Base-by-base conservation (phyloP, 116 monocot genomes). In the Posidonia oceanica region DNA sequence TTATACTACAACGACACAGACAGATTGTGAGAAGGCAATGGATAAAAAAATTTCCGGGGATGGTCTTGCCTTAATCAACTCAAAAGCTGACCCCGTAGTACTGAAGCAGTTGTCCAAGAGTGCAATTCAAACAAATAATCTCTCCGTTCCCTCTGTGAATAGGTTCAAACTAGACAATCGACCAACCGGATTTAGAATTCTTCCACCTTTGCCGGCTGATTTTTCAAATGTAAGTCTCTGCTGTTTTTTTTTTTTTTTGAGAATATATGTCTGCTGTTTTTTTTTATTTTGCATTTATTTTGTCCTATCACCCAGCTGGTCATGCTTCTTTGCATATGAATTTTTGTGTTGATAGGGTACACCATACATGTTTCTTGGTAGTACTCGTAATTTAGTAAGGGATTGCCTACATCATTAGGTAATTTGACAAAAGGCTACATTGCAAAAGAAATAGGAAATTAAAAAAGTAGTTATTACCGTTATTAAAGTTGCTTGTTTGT, bases 171-270 rank as follows among this genome's bases (percentile, higher is more conserved):
- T 83, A 60, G 88, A 98, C 64, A 87, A 87, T 52, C 86, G 77
- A 52, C 80, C 87, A 66, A 83, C 86, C 72, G 83, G 83, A 64
- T 98, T 98, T 77, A 80, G 82, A 78, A 73, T 98, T 68, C 84
- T 98, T 82, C 80, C 98, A 69, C 91, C 94, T 69, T 68, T 98
- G 36, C 93, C 93, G 36, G 61, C 75, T 64, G 90, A 75, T 69
- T 67, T 98, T 75, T 75, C 80, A 48, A 82, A 82, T 85, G 98
- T 98, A 79, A 90, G 85, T 81, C 20, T 21, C 7, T 65, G 36
- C 68, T 54, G 2, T 12, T 22, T 60, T 60, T 60, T 7, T 60
- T 7, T 22, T 60, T 7, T 2, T 23, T 6, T 60, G 60, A 29
- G 29, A 29, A 29, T 29, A 1, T 29, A 29, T 29, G 29, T 44